A percentile compares a stretch with the other conserved stretches of the same genome.
phyloP scores from a whole-genome alignment of 1,284 basidiomycete genomes.

The Ustilago shanxiensis region DNA sequence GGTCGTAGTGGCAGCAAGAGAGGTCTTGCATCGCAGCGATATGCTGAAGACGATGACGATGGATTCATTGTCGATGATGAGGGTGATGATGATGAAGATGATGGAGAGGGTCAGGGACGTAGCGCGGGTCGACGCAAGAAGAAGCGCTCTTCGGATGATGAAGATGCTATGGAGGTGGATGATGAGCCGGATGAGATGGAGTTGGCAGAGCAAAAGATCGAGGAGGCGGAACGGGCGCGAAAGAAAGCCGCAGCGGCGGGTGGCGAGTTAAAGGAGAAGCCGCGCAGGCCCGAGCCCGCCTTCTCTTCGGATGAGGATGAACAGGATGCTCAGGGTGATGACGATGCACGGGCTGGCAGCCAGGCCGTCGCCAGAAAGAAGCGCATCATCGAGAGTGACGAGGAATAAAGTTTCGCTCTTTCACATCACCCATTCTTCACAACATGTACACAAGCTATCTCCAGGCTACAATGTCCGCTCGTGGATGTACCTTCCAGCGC shows the following conservation, averaged over 20 bases:
- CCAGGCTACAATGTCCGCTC: background rate
- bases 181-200: slow-evolving; percentile 64
- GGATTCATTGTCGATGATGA: slow-evolving; percentile 65
- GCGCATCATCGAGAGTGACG: slow-evolving; percentile 56
- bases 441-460: background rate
- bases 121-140: slow-evolving; percentile 31
- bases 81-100: slow-evolving; percentile 54
- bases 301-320: slow-evolving; percentile 53
- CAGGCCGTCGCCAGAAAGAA: slow-evolving; percentile 50
- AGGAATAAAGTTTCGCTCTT: slow-evolving; percentile 28
- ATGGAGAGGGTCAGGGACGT: slow-evolving; percentile 23
- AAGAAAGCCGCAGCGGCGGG: slow-evolving; percentile 33
- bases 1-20: slow-evolving; percentile 42
- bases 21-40: slow-evolving; percentile 24
- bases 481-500: too few species aligned
- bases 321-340: slow-evolving; percentile 36
- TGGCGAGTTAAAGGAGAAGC: slow-evolving; percentile 17
- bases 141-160: slow-evolving; percentile 41
- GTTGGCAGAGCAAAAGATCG: slow-evolving; percentile 55
- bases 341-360: slow-evolving; percentile 20
- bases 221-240: slow-evolving; percentile 46
- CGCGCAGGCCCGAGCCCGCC: slow-evolving; percentile 39
- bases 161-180: slow-evolving; percentile 63
- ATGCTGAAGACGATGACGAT: slow-evolving; percentile 65
- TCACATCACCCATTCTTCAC: background rate